phyloP scores from a whole-genome alignment of 2,329 filamentous ascomycete genomes.

The Neopestalotiopsis sp. region DNA sequence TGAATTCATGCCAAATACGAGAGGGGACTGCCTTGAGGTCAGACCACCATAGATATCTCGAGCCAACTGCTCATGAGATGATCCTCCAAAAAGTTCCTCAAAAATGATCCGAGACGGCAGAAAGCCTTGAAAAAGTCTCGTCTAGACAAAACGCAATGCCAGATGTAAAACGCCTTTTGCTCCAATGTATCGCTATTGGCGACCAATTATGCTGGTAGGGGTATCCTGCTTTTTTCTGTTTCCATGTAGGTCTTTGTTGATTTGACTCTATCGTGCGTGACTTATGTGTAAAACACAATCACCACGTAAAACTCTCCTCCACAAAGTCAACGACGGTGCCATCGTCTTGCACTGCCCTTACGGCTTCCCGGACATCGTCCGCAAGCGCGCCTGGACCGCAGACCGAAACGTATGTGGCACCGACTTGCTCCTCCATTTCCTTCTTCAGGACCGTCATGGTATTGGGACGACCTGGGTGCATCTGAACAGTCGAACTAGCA shows the following conservation, averaged over 20 bases:
- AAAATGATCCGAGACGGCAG: slow-evolving; percentile 4
- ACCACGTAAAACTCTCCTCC: slow-evolving; percentile 79
- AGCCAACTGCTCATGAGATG: slow-evolving; percentile 7
- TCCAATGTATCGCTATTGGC: slow-evolving; percentile 5
- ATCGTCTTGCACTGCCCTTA: slow-evolving; percentile 65
- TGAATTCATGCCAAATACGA: neutral
- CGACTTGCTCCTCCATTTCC: slow-evolving; percentile 81
- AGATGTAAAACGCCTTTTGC: slow-evolving; percentile 1
- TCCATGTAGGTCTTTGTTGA: neutral
- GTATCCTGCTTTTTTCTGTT: slow-evolving; percentile 4
- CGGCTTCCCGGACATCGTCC: slow-evolving; percentile 75
- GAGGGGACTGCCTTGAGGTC: neutral
- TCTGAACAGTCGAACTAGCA: slow-evolving; percentile 80
- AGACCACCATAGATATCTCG: neutral
- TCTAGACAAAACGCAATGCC: slow-evolving; percentile 4
- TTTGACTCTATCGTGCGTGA: neutral
- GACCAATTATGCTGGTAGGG: slow-evolving; percentile 4
- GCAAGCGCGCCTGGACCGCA: slow-evolving; percentile 77
- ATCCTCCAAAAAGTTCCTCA: neutral
- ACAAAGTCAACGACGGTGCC: slow-evolving; percentile 72
- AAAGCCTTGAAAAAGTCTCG: neutral
- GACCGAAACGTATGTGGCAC: slow-evolving; percentile 86
- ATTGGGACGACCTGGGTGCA: slow-evolving; percentile 90
- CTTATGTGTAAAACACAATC: slow-evolving; percentile 22
- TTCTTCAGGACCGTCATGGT: slow-evolving; percentile 78